Evolutionary conservation across 1,139 yeast genomes (phyloP).

Genomic region (Waltiozyma sp.): DNA sequence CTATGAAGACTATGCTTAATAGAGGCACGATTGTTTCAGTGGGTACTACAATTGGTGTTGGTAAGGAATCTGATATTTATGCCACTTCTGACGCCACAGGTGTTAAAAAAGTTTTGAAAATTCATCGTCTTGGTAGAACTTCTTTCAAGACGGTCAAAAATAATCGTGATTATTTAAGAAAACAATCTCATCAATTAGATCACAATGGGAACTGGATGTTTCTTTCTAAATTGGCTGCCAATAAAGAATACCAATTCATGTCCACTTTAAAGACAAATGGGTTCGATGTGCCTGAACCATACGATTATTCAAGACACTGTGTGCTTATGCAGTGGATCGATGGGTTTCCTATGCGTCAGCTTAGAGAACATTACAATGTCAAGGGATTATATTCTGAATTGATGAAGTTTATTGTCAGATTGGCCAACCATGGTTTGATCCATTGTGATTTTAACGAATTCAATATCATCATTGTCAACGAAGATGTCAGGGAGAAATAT

Average conservation of each 20-base stretch:
- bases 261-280: conserved; percentile 59
- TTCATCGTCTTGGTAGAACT: conserved; percentile 87
- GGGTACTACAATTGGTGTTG: conserved; percentile 89
- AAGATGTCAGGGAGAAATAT: conserved; percentile 37
- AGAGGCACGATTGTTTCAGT: conserved; percentile 66
- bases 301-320: conserved; percentile 83
- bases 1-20: conserved; percentile 70
- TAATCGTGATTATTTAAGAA: conserved; percentile 80
- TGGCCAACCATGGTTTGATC: conserved; percentile 81
- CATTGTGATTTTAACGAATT: conserved; percentile 98
- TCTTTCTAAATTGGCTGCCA: conserved; percentile 80
- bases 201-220: conserved; percentile 67
- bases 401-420: conserved; percentile 74
- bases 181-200: conserved; percentile 12
- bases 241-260: conserved; percentile 87
- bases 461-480: conserved; percentile 75
- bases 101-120: conserved; percentile 61
- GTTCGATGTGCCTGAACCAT: conserved; percentile 80
- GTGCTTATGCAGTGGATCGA: conserved; percentile 85
- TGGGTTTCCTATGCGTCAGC: conserved; percentile 83
- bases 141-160: conserved; percentile 88
- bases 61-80: conserved; percentile 93
- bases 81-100: conserved; percentile 70
- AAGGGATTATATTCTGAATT: conserved; percentile 68
- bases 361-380: conserved; percentile 57